Percentiles rank a stretch among this genome's conserved stretches.
phyloP scores from a whole-genome alignment of 148 eudicot species.

The Spergularia marina region DNA sequence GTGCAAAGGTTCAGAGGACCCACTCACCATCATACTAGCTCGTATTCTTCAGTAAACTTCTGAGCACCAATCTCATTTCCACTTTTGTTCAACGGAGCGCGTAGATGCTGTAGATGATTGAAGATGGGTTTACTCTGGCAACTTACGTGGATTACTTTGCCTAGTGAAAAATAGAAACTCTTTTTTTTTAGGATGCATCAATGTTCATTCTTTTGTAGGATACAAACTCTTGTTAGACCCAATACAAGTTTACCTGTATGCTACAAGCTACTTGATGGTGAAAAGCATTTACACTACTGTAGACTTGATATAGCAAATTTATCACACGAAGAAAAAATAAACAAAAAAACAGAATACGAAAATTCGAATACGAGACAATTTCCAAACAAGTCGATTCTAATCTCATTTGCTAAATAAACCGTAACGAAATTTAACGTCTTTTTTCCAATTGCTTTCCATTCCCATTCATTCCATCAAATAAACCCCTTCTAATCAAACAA shows the following conservation, averaged over 20 bases:
- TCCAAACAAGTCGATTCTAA: too few relatives aligned
- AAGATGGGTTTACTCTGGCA: background rate
- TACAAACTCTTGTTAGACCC: background rate
- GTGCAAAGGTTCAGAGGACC: conserved; percentile 74
- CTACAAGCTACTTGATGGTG: background rate
- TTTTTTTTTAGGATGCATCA: background rate
- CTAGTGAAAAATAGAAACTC: background rate
- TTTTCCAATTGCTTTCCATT: too few relatives aligned
- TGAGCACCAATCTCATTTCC: conserved; percentile 30
- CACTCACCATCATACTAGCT: conserved; percentile 61
- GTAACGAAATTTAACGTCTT: too few relatives aligned
- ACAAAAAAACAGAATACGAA: too few relatives aligned
- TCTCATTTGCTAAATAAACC: too few relatives aligned
- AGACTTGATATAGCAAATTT: too few relatives aligned
- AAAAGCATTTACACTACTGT: too few relatives aligned
- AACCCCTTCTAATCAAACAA: too few relatives aligned
- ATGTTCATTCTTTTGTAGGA: background rate
- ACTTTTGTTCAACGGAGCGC: background rate
- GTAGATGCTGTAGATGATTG: conserved; percentile 7
- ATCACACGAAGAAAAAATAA: too few relatives aligned
- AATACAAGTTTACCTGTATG: background rate
- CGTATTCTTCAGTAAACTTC: conserved; percentile 82
- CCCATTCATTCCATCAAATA: too few relatives aligned
- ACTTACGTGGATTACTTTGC: background rate
- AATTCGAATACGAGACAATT: too few relatives aligned